phyloP scores from a whole-genome alignment of 495 filamentous ascomycete species.

The Talaromyces ruber region DNA sequence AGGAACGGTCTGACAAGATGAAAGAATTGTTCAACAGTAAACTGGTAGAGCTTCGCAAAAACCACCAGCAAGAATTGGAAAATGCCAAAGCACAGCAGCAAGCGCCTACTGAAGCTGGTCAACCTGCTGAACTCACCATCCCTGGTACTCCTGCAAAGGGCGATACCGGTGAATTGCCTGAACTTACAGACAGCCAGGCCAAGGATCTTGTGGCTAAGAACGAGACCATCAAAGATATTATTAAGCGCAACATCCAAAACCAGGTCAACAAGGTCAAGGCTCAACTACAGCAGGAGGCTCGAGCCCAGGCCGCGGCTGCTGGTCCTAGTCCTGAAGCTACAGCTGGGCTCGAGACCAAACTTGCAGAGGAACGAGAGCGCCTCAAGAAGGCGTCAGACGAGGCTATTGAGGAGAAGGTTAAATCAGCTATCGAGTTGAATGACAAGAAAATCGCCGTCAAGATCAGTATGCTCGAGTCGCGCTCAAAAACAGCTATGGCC shows the following conservation, averaged over 20 bases:
- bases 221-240: conserved; percentile 52
- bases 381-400: conserved; percentile 50
- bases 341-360: conserved; percentile 35
- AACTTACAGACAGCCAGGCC: conserved; percentile 50
- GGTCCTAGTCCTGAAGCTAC: conserved; percentile 20
- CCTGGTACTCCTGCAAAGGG: conserved; percentile 31
- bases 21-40: conserved; percentile 63
- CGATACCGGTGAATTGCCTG: conserved; percentile 20
- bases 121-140: conserved; percentile 13
- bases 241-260: conserved; percentile 57
- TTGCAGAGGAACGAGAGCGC: conserved; percentile 49
- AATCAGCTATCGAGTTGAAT: conserved; percentile 32
- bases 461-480: conserved; percentile 73
- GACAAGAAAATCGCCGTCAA: conserved; percentile 60
- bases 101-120: conserved; percentile 32
- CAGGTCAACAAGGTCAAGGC: conserved; percentile 50
- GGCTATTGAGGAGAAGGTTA: conserved; percentile 32
- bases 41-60: conserved; percentile 50
- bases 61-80: conserved; percentile 50
- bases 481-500: conserved; percentile 49
- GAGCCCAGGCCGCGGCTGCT: conserved; percentile 11
- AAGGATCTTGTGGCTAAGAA: conserved; percentile 58
- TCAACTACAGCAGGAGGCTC: conserved; percentile 42
- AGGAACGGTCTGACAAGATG: conserved; percentile 62
- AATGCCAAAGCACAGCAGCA: conserved; percentile 60